Evolutionary conservation across 176 grass and related monocot species (phyloP).

Genomic region (Luzula sylvatica): DNA sequence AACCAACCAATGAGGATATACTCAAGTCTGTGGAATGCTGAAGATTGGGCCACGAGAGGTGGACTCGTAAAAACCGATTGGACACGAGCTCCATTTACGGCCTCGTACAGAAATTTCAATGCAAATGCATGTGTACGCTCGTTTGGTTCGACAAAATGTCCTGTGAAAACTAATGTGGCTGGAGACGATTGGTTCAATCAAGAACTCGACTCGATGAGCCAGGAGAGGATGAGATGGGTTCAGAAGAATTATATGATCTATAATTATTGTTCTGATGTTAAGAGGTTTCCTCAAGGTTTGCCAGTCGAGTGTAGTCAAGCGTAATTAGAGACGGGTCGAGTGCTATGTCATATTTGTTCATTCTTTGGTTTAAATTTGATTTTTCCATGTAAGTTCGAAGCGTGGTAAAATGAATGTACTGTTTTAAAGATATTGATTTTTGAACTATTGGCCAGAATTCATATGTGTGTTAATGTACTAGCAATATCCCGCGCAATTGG

Average conservation of each 20-base stretch:
- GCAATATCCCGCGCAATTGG: too few relatives aligned
- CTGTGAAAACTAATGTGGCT: conserved; percentile 11
- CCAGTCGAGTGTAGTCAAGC: conserved; percentile 52
- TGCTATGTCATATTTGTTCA: too few relatives aligned
- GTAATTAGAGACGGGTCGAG: too few relatives aligned
- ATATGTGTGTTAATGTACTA: too few relatives aligned
- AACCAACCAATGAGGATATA: conserved; percentile 80
- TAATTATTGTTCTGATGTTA: conserved; percentile 73
- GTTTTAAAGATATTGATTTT: too few relatives aligned
- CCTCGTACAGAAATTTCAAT: conserved; percentile 47
- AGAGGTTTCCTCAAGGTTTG: conserved; percentile 38
- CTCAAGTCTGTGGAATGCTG: conserved; percentile 84
- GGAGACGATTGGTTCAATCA: conserved; percentile 60
- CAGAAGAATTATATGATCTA: conserved; percentile 86
- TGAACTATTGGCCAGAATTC: too few relatives aligned
- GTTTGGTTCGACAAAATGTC: conserved; percentile 5
- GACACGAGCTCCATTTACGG: conserved; percentile 53
- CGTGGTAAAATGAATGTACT: too few relatives aligned
- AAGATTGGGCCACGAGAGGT: conserved; percentile 81
- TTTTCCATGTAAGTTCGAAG: too few relatives aligned
- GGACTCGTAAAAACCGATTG: conserved; percentile 82
- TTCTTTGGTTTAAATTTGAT: too few relatives aligned
- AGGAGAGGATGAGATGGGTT: conserved; percentile 49
- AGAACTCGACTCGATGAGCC: conserved; percentile 60
- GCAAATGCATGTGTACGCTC: conserved; percentile 58